Evolutionary conservation across 2,329 filamentous ascomycete genomes (phyloP), one percentile per base, ranked within the genome.

Genomic region (Pseudogymnoascus sp.): DNA sequence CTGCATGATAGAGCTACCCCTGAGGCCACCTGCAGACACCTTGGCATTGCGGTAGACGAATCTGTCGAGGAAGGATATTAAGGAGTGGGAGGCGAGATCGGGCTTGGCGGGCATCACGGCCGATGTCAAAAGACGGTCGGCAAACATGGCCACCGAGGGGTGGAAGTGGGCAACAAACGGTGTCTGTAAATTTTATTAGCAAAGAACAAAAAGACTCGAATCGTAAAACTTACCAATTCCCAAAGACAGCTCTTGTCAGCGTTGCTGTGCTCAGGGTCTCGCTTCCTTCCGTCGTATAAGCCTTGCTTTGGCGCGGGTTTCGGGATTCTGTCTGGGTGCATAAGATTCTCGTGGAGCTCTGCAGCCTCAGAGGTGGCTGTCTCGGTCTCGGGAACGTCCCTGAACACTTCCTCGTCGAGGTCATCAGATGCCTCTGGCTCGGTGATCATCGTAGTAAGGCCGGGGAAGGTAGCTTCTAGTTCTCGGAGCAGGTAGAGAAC

Each of bases 41-140:
- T 96, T 96, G 64, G 93, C 86, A 69, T 94, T 96, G 67, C 90
- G 88, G 81, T 97, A 99, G n/a, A 96, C 91, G 74, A 99, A 99
- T 68, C 95, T 92, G 76, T 99, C 94, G 62, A 99, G 81, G 80
- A 99, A 99, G 73, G 95, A 89, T 70, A 94, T 94, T 57, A 99
- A 82, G 1, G 90, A 94, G 73, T 97, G 93, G 62, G 91, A 87
- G 14, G 89, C 87, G 59, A 97, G 81, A 69, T 99, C 94, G 0
- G 94, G 92, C 74, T 97, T 97, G 65, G 89, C 85, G 63, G 90
- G 87, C 73, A 90, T 86, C 59, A 85, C 81, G 66, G 87, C 82
- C 63, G 86, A 83, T 58, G 82, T 79, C 7, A 96, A 75, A 38
- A 97, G 77, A 61, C 86, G 85, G 14, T 81, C 78, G 1, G 93